Conservation (phyloP, 805 yeast species). For the Zygoascus flipseniorum region DNA sequence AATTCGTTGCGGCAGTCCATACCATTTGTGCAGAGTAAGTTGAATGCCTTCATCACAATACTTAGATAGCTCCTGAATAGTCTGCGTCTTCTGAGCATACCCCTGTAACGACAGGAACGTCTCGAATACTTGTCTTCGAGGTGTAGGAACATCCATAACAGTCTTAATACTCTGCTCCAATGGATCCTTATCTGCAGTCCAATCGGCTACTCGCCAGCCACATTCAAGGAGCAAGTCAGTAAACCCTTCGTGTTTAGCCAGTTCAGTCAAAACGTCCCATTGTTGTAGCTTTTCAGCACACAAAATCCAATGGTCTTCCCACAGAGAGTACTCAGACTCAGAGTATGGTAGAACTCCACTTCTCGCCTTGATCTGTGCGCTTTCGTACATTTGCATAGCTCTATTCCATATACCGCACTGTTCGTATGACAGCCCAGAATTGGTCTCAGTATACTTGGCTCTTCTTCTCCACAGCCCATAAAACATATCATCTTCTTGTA, state of each 20-base stretch:
- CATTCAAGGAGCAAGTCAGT: constrained; percentile 93
- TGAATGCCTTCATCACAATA: constrained; percentile 96
- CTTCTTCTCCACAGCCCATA: constrained; percentile 97
- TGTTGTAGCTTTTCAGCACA: constrained; percentile 97
- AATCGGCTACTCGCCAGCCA: constrained; percentile 99
- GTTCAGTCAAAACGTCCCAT: constrained; percentile 94
- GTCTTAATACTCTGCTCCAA: constrained; percentile 89
- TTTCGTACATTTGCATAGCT: constrained; percentile 88
- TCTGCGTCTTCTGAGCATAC: constrained; percentile 82
- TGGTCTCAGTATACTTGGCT: constrained; percentile 89
- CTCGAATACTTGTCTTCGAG: constrained; percentile 91
- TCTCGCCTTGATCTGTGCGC: constrained; percentile 93
- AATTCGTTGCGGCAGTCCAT: constrained; percentile 61
- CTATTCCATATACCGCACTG: constrained; percentile 93
- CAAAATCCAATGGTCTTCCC: constrained; percentile 98
- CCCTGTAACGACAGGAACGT: constrained; percentile 91
- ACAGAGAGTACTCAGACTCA: constrained; percentile 85
- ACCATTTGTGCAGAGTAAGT: constrained; percentile 86
- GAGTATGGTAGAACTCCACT: constrained; percentile 93
- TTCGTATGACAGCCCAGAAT: constrained; percentile 86
- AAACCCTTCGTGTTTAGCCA: constrained; percentile 96
- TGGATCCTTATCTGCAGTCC: constrained; percentile 93
- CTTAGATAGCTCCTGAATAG: constrained; percentile 74
- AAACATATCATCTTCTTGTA: constrained; percentile 94
- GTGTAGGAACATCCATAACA: constrained; percentile 98